Conservation (phyloP, 2,329 filamentous ascomycete species). For the Fusarium austroafricanum region DNA sequence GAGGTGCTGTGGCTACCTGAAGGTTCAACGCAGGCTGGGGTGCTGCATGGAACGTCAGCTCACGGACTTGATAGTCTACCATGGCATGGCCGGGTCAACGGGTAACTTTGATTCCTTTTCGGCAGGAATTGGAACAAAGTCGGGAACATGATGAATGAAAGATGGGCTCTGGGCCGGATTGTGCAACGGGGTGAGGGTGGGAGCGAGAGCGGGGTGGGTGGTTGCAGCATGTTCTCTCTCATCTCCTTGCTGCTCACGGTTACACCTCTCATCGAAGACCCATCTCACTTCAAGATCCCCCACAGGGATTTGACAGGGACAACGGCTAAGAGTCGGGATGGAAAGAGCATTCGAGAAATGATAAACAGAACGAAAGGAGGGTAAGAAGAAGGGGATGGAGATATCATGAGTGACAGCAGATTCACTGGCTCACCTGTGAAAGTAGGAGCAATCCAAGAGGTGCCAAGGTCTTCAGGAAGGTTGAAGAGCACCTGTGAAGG, state of each 20-base stretch:
- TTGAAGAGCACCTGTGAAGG: conserved; percentile 40
- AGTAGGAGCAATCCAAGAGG: conserved; percentile 29
- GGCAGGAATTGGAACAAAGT: conserved; percentile 26
- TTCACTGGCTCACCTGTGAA: conserved; percentile 43
- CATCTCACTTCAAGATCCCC: conserved; percentile 38
- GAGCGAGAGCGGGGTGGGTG: conserved; percentile 38
- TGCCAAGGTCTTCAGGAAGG: conserved; percentile 32
- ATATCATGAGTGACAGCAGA: conserved; percentile 16
- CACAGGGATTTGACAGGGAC: conserved; percentile 25
- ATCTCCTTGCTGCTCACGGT: conserved; percentile 25
- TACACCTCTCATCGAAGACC: conserved; percentile 34
- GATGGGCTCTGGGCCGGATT: conserved; percentile 24
- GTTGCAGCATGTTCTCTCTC: conserved; percentile 43
- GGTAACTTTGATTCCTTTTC: conserved; percentile 27
- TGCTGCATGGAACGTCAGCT: conserved; percentile 48
- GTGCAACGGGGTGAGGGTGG: conserved; percentile 34
- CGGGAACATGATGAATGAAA: conserved; percentile 33
- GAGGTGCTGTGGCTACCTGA: conserved; percentile 24
- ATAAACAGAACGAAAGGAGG: not conserved
- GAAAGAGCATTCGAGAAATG: not conserved
- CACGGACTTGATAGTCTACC: conserved; percentile 42
- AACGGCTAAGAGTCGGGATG: conserved; percentile 12
- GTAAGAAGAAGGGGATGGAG: not conserved
- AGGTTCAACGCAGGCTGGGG: conserved; percentile 36
- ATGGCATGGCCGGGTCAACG: conserved; percentile 42